Evolutionary conservation across 441 rosid genomes (phyloP), one percentile per base, ranked within the genome.

Genomic region (Biscutella laevigata): DNA sequence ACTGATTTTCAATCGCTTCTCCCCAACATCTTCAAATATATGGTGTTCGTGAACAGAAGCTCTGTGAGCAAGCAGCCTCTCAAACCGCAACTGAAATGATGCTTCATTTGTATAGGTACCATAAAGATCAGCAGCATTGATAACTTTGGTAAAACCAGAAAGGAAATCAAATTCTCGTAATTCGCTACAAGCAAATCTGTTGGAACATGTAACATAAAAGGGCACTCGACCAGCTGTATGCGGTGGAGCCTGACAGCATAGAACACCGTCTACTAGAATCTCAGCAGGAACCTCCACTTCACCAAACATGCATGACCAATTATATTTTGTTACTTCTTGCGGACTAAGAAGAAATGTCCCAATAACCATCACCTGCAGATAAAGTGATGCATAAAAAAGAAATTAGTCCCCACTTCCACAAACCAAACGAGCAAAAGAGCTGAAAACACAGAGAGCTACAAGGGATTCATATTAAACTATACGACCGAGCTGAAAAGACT

Each of bases 301-400:
- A 16, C 97, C 99, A 79, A 86, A 92, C 97, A 92, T 92, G 51
- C 96, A 86, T 58, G 97, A 88, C 99, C 96, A 88, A 28, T 68
- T 77, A 72, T 58, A 81, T 21, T 69, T 76, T 12, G 47, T 56
- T 63, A 77, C 75, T 61, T 82, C 89, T 60, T 75, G 75, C 9
- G 62, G 74, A 70, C 71, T 71, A 63, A 49, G 79, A 69, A 92
- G 69, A 64, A 88, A 92, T 52, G 64, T 77, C 67, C 97, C 99
- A 42, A 66, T 64, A 37, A 92, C 75, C 61, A 84, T 67, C 38
- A 92, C 88, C 97, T 92, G 76, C 24, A 51, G 37, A 26, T 29
- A 43, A 38, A 40, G 46, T 53, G 45, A 46, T 52, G 14, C 25
- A 38, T 42, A 24, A 45, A 28, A 59, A 30, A 44, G 26, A 29